Evolutionary conservation across 306 rosid species (phyloP).

Genomic region (Gastrolobium bilobum): DNA sequence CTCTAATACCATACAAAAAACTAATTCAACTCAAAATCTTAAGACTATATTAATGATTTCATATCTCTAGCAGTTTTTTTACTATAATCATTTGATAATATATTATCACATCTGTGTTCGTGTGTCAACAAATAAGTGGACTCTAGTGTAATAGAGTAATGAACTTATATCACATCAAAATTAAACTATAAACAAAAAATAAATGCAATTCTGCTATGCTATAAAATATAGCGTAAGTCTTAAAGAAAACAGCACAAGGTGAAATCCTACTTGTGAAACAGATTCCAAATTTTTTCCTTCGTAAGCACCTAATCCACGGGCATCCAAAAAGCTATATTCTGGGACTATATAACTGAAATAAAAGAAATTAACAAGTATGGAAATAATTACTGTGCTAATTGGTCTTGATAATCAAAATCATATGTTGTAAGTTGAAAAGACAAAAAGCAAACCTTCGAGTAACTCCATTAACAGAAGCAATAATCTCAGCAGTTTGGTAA

Average conservation of each 20-base stretch:
- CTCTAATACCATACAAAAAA: too few species aligned
- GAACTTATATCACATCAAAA: neutral
- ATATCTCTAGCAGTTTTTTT: too few species aligned
- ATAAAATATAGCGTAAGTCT: neutral
- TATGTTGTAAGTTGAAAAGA: neutral
- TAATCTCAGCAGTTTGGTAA: conserved; percentile 93
- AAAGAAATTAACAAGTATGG: conserved; percentile 33
- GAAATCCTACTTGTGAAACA: conserved; percentile 72
- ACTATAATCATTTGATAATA: too few species aligned
- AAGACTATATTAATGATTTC: too few species aligned
- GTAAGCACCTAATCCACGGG: conserved; percentile 89
- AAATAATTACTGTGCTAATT: neutral
- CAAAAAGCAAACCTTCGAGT: conserved; percentile 65
- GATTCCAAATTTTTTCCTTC: conserved; percentile 90
- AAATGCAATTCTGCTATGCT: neutral
- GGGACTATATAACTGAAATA: conserved; percentile 88
- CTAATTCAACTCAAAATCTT: too few species aligned
- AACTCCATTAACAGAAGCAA: conserved; percentile 82
- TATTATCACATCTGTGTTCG: too few species aligned
- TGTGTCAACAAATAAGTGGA: too few species aligned
- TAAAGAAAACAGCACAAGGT: conserved; percentile 7
- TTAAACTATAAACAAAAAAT: neutral
- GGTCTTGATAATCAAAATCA: too few species aligned
- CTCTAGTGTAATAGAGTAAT: neutral
- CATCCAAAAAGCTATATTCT: conserved; percentile 94